These are phyloP conservation scores for Golubevia pallescens DNA, from an alignment of 1,284 basidiomycete genomes.

Conservation along the genomic window DNA sequence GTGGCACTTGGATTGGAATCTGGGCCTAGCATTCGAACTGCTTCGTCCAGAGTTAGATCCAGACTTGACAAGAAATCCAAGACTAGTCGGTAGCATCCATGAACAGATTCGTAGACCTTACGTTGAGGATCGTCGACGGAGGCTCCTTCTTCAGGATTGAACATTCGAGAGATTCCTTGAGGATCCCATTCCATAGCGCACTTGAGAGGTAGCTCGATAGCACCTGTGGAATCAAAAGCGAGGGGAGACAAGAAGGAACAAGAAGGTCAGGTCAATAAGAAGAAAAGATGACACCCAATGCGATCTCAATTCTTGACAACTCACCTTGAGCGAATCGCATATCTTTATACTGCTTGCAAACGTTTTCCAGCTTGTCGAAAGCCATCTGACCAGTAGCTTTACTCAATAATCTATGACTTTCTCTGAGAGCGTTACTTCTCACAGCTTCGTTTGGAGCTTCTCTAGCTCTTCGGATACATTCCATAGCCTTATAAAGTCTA, in stretches of 20 bases:
- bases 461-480: slow-evolving; percentile 87
- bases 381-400: slow-evolving; percentile 85
- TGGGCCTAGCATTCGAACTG: slow-evolving; percentile 6
- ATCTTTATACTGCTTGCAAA: slow-evolving; percentile 83
- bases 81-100: slow-evolving; percentile 73
- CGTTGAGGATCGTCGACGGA: slow-evolving; percentile 69
- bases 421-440: slow-evolving; percentile 76
- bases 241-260: not conserved
- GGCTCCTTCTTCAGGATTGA: slow-evolving; percentile 72
- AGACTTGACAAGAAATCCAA: slow-evolving; percentile 8
- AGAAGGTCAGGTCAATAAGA: slow-evolving; percentile 17
- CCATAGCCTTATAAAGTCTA: slow-evolving; percentile 96
- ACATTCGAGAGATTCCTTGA: slow-evolving; percentile 68
- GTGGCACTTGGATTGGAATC: not conserved
- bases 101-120: slow-evolving; percentile 70
- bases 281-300: not conserved
- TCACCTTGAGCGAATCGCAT: slow-evolving; percentile 80
- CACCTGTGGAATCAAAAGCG: slow-evolving; percentile 68
- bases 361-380: slow-evolving; percentile 81
- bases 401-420: slow-evolving; percentile 82
- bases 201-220: slow-evolving; percentile 82
- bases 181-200: slow-evolving; percentile 83
- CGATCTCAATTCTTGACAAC: slow-evolving; percentile 4
- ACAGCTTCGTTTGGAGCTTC: slow-evolving; percentile 78
- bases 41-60: slow-evolving; percentile 57